Evolutionary conservation across 2,329 filamentous ascomycete genomes (phyloP).

Genomic region (Diaporthe sp.): DNA sequence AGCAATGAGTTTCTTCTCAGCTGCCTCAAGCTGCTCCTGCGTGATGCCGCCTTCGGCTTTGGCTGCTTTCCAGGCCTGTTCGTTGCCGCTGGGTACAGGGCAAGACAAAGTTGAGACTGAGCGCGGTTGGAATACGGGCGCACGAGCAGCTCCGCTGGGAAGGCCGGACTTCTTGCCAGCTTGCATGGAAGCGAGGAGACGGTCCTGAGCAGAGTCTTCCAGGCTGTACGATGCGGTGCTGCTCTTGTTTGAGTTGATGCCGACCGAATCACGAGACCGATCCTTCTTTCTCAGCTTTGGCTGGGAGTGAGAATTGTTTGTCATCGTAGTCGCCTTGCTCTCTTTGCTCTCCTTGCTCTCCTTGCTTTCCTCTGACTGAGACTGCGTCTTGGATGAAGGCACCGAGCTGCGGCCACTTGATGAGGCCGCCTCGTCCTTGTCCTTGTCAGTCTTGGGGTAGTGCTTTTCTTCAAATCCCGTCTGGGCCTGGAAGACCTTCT

Average conservation of each 20-base stretch:
- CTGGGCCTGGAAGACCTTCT: conserved; percentile 57
- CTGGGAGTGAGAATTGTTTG: conserved; percentile 32
- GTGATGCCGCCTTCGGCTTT: conserved; percentile 27
- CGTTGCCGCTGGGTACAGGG: conserved; percentile 25
- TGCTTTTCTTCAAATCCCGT: conserved; percentile 55
- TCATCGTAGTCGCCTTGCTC: conserved; percentile 33
- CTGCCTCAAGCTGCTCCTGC: conserved; percentile 32
- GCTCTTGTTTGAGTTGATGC: conserved; percentile 35
- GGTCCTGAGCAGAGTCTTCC: conserved; percentile 41
- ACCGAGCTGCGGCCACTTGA: conserved; percentile 37
- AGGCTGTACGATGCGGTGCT: conserved; percentile 38
- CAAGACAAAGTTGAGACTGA: conserved; percentile 36
- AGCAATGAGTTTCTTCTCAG: conserved; percentile 31
- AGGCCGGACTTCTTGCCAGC: conserved; percentile 49
- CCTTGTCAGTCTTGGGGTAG: conserved; percentile 50
- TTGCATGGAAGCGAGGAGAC: conserved; percentile 36
- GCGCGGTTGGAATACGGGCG: conserved; percentile 61
- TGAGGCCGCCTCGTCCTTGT: conserved; percentile 34
- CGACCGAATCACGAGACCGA: conserved; percentile 32
- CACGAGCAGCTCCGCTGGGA: conserved; percentile 58
- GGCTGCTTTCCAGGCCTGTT: conserved; percentile 27
- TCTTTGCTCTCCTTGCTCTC: conserved; percentile 34
- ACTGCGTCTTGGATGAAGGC: conserved; percentile 41
- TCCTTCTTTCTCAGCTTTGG: conserved; percentile 35
- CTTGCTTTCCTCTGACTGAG: conserved; percentile 35